Evolutionary conservation across 768 basidiomycete species (phyloP).

Genomic region (Daedalea quercina): DNA sequence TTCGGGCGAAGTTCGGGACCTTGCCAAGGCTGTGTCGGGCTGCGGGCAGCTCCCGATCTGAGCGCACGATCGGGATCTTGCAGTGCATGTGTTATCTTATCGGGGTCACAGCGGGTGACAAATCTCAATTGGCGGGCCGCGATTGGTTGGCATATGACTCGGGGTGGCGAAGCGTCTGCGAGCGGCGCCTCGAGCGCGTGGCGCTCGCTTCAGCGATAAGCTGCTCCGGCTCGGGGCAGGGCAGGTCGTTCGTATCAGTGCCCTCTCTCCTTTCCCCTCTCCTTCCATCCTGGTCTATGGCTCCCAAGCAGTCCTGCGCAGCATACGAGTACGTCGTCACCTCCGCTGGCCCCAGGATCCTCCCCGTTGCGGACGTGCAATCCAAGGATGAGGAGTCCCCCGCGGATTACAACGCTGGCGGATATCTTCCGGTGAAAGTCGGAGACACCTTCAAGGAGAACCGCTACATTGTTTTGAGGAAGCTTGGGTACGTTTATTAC

Average conservation of each 20-base stretch:
- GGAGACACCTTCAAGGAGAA: slow-evolving; percentile 79
- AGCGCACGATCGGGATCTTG: neutral
- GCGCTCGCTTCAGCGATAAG: neutral
- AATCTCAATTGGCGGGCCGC: neutral
- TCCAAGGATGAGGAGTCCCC: slow-evolving; percentile 77
- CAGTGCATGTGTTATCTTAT: neutral
- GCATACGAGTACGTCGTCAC: slow-evolving; percentile 76
- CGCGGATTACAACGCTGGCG: slow-evolving; percentile 78
- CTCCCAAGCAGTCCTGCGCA: slow-evolving; percentile 56
- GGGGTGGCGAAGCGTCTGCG: neutral
- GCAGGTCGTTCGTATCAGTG: neutral
- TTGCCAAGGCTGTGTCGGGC: too few species aligned
- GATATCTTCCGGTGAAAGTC: slow-evolving; percentile 58
- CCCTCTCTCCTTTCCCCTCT: slow-evolving; percentile 6
- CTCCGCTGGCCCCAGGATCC: slow-evolving; percentile 57
- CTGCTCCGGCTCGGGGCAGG: neutral
- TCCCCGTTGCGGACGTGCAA: slow-evolving; percentile 58
- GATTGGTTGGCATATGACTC: neutral
- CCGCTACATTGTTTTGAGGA: slow-evolving; percentile 81
- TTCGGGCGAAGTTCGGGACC: too few species aligned
- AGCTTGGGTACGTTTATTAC: slow-evolving; percentile 62
- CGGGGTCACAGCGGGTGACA: neutral
- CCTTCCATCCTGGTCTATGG: slow-evolving; percentile 38
- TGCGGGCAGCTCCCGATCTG: too few species aligned
- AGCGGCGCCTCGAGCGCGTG: neutral